A percentile compares a stretch with the other conserved stretches of the same genome.
These are phyloP conservation scores for Geotrichum aggregatum DNA, from an alignment of 1,139 yeast species.

Conservation along the genomic window DNA sequence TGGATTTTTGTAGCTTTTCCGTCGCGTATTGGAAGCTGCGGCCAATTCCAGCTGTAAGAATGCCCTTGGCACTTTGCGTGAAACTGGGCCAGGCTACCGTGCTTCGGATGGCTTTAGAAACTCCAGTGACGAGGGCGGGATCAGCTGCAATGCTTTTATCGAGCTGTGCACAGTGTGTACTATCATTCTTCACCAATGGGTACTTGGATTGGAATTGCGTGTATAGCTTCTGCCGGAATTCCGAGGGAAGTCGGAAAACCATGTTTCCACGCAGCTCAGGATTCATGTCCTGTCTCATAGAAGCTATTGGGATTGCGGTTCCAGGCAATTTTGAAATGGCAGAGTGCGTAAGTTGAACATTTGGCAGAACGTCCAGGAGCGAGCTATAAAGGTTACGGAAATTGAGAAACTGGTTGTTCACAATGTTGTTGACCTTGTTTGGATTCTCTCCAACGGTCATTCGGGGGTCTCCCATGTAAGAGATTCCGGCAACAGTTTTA, in stretches of 20 bases:
- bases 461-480: constrained; percentile 89
- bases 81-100: constrained; percentile 69
- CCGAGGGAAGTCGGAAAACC: constrained; percentile 47
- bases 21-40: constrained; percentile 72
- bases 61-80: constrained; percentile 74
- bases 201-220: constrained; percentile 41
- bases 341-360: constrained; percentile 31
- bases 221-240: constrained; percentile 50
- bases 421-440: constrained; percentile 79
- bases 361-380: constrained; percentile 48
- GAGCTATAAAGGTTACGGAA: constrained; percentile 74
- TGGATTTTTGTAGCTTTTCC: constrained; percentile 54
- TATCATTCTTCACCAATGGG: constrained; percentile 10
- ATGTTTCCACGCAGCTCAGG: constrained; percentile 39
- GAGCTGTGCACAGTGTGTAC: constrained; percentile 32
- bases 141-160: constrained; percentile 44
- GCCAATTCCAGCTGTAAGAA: constrained; percentile 76
- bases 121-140: constrained; percentile 39
- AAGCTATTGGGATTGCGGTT: constrained; percentile 30
- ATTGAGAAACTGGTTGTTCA: constrained; percentile 62
- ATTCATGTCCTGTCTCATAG: constrained; percentile 39
- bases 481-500: constrained; percentile 70
- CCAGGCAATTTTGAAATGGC: constrained; percentile 24
- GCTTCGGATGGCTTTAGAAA: constrained; percentile 48
- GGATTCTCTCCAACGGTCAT: constrained; percentile 89